Base-by-base conservation (phyloP, 2,329 filamentous ascomycete genomes). In the Myriosclerotinia duriaeana region DNA sequence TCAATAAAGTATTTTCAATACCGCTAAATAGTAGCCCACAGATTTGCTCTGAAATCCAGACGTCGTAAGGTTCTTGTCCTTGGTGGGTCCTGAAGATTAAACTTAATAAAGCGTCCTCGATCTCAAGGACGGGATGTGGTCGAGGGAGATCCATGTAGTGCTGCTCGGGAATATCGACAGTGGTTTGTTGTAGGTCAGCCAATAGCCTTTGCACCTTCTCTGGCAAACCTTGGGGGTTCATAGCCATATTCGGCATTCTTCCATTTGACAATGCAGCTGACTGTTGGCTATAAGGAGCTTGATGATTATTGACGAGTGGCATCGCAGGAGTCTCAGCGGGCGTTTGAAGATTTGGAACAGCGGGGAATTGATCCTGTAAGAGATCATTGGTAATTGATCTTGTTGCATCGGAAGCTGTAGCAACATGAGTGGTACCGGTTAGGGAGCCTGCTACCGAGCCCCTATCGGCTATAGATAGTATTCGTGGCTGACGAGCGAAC, bases 401-500 rank as follows among this genome's bases (percentile, higher is more conserved):
- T 1, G 85, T 87, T 6, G 85, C 81, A 73, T 89, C 87, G 1
- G 86, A 88, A 1, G 83, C 78, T 2, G 87, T 85, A 14, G 85
- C 79, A 20, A 80, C 81, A 71, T 89, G 86, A 5, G 82, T 80
- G 1, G 83, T 77, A 76, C 87, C 77, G 78, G 87, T 75, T 75
- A 82, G 76, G 79, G 87, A 77, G 20, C 64, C 64, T 59, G 52
- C 63, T 40, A 52, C 44, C 7, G 63, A 65, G 42, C 63, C 22
- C 26, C 64, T 65, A 8, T 65, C 64, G 7, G 46, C 44, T 22
- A 61, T 42, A 22, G 64, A 44, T 69, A 83, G 77, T 75, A 84
- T 85, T 66, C 92, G 89, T 38, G 92, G 89, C 76, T 96, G 92
- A 66, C 93, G 85, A 12, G 92, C 92, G 77, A 99, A 99, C 70